Evolutionary conservation across 441 rosid species (phyloP), one percentile per base, ranked within the genome.

Genomic region (Flueggea neowawraea): DNA sequence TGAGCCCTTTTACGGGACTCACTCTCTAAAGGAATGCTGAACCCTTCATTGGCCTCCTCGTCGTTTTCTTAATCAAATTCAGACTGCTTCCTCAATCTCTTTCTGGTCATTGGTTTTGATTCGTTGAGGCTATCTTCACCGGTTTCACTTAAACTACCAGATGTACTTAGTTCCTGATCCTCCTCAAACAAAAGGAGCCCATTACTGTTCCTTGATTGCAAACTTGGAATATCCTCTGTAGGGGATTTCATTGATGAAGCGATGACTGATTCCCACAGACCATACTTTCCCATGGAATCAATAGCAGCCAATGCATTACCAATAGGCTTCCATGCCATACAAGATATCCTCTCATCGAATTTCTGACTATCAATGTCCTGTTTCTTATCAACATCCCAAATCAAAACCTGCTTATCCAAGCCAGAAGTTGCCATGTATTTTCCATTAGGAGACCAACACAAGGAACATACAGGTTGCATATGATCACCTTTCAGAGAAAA

Each of bases 171-270:
- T 67, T 82, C 89, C 55, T 72, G 73, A 13, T 83, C 83, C 47
- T 86, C 97, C 69, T 91, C 94, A 69, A 83, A 86, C 58, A 81
- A 58, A 61, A 84, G 78, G 45, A 89, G 84, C 49, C 90, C 96
- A 57, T 87, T 93, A 58, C 76, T 82, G 75, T 80, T 90, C 78
- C 71, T 87, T 16, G 86, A 75, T 58, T 61, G 73, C 61, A 77
- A 75, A 61, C 69, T 77, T 28, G 95, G 93, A 71, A 84, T 78
- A 69, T 80, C 99, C 65, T 79, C 96, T 3, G 80, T 82, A 13
- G 97, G 97, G 63, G 93, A 84, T 61, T 79, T 76, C 99, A 94
- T 91, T 6, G 99, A 91, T 41, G 94, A 84, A 62, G 97, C 96
- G 74, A 94, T 81, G 73, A 94, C 83, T 39, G 84, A 82, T 44